phyloP scores from a whole-genome alignment of 2,329 filamentous ascomycete species.

The Onygenales sp. region DNA sequence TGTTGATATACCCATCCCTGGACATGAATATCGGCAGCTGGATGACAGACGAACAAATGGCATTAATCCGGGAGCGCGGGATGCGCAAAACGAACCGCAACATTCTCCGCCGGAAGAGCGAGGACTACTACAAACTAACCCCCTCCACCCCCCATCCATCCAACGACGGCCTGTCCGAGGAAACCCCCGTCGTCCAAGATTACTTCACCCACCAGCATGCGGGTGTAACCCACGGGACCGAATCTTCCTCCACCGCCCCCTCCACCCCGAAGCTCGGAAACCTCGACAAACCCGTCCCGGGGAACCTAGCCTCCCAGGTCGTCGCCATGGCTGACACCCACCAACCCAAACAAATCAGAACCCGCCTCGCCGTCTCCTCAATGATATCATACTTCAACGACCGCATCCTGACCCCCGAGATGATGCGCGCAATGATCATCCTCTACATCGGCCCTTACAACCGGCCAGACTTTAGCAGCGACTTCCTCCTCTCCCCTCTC shows the following conservation, averaged over 20 bases:
- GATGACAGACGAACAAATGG: constrained; percentile 99
- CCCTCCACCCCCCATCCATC: constrained; percentile 72
- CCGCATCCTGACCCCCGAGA: constrained; percentile 85
- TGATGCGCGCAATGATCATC: constrained; percentile 99
- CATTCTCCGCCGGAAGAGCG: constrained; percentile 74
- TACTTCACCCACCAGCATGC: constrained; percentile 21
- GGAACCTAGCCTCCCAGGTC: constrained; percentile 27
- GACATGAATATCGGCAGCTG: constrained; percentile 98
- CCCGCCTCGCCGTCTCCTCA: constrained; percentile 85
- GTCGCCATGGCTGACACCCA: constrained; percentile 27
- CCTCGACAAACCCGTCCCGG: constrained; percentile 19
- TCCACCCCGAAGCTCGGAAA: constrained; percentile 14
- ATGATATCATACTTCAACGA: constrained; percentile 99
- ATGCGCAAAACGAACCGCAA: constrained; percentile 67
- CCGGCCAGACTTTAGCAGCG: constrained; percentile 81
- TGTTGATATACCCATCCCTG: constrained; percentile 80
- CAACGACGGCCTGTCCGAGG: constrained; percentile 50
- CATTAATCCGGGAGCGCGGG: constrained; percentile 74
- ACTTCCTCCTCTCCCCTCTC: constrained; percentile 83
- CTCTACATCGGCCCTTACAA: constrained; percentile 91
- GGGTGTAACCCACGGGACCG: not conserved
- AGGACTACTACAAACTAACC: constrained; percentile 76
- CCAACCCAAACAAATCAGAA: constrained; percentile 49
- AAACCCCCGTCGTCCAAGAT: constrained; percentile 13
- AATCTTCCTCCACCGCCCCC: constrained; percentile 8